Base-by-base conservation (phyloP, 129 eudicot species). In the Saussurea involucrata region DNA sequence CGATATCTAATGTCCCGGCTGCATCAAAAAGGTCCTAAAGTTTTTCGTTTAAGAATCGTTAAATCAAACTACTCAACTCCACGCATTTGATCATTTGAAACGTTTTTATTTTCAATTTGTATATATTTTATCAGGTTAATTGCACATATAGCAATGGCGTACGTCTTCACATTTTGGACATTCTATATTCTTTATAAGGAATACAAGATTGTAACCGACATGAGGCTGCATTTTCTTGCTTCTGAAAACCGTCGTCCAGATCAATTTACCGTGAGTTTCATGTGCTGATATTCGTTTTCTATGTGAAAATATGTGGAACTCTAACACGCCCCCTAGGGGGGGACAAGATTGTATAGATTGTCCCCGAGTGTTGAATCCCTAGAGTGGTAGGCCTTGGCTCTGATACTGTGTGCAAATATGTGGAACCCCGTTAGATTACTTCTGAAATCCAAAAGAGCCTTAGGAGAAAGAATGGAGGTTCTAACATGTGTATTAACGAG, bases 151-250 rank as follows among this genome's bases (percentile, higher is more conserved):
- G 49, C 18, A 46, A 88, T 93, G 96, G 90, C 90, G 17, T 93
- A 93, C 73, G 87, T 85, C 80, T 88, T 86, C 84, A 73, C 98
- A 46, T 83, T 93, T 80, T 93, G 96, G 96, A 90, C 96, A 8
- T 93, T 77, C 49, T 93, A 86, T 71, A 66, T 71, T 33, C 86
- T 93, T 71, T 90, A 88, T 77, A 83, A 88, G 75, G 98, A 93
- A 80, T 93, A 90, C 82, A 73, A 87, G 80, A 80, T 83, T 27
- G 80, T 90, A 66, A 78, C 89, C 0, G 79, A 68, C 46, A 88
- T 90, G 96, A 88, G 98, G 87, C 63, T 93, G 82, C 82, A 68
- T n/a, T 93, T 90, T 65, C 85, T 93, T 66, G 98, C 98, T 75
- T 75, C 90, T 72, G 92, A 82, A 69, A 57, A 31, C 2, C 96